phyloP scores from a whole-genome alignment of 2,329 filamentous ascomycete species.

The Diaporthe ampelina region DNA sequence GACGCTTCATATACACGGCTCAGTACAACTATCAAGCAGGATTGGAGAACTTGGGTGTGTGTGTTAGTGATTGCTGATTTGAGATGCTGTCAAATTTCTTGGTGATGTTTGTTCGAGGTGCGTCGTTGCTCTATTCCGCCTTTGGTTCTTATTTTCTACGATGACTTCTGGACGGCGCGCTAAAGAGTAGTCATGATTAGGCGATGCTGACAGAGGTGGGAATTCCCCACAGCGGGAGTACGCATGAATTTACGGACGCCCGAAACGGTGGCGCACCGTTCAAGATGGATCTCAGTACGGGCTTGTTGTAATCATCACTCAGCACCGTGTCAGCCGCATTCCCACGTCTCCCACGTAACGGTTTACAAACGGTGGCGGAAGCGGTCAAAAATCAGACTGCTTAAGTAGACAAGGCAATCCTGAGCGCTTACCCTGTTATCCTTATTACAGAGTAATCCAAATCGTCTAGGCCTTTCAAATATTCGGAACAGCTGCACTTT shows the following conservation, averaged over 20 bases:
- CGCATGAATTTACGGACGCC: background rate
- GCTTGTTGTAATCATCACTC: slow-evolving; percentile 24
- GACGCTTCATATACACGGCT: slow-evolving; percentile 51
- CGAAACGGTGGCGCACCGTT: background rate
- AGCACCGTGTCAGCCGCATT: background rate
- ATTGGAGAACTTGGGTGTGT: slow-evolving; percentile 36
- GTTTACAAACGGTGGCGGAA: background rate
- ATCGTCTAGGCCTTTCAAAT: too few species aligned
- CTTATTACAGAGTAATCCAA: background rate
- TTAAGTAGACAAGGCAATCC: background rate
- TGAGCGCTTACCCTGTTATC: background rate
- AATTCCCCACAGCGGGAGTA: slow-evolving; percentile 7
- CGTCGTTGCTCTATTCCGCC: background rate
- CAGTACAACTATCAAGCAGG: background rate
- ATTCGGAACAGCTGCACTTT: background rate
- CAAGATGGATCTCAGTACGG: background rate
- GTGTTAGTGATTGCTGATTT: slow-evolving; percentile 5
- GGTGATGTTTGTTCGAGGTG: slow-evolving; percentile 41
- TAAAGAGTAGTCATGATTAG: slow-evolving; percentile 38
- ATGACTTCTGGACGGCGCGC: background rate
- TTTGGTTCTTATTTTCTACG: background rate
- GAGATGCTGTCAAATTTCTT: slow-evolving; percentile 37
- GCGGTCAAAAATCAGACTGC: background rate
- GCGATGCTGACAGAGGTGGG: slow-evolving; percentile 39
- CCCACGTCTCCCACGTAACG: background rate